Evolutionary conservation across 306 rosid species (phyloP).

Genomic region (Crotalaria pallida): DNA sequence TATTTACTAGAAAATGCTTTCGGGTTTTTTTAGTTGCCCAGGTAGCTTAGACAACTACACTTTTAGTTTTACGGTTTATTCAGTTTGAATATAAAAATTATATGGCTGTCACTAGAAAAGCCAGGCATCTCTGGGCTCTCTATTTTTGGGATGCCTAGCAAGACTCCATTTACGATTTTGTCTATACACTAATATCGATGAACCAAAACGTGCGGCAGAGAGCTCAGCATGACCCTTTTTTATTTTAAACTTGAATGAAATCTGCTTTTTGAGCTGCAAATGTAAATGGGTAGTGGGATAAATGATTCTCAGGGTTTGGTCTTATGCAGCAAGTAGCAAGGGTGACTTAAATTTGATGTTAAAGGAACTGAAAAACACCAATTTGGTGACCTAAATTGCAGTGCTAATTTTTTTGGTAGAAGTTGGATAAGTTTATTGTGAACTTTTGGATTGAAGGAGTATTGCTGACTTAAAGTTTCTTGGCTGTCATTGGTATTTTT

Average conservation of each 20-base stretch:
- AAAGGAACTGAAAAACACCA: not conserved
- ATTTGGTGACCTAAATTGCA: not conserved
- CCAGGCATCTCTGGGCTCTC: not conserved
- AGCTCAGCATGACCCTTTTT: not conserved
- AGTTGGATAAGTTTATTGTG: not conserved
- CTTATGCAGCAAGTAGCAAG: not conserved
- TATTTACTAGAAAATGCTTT: not conserved
- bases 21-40: slow-evolving; percentile 25
- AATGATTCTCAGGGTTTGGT: not conserved
- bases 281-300: not conserved
- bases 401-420: not conserved
- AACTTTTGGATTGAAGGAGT: not conserved
- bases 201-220: not conserved
- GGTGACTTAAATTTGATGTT: not conserved
- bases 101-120: not conserved
- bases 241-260: not conserved
- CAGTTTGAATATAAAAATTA: no score
- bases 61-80: no score
- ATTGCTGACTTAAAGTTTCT: not conserved
- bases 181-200: not conserved
- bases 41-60: not conserved
- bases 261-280: not conserved
- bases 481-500: not conserved
- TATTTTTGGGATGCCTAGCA: not conserved
- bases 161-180: not conserved